These are phyloP conservation scores for Cenchrus purpureus DNA, from an alignment of 176 grass and related monocot species.

Conservation along the genomic window DNA sequence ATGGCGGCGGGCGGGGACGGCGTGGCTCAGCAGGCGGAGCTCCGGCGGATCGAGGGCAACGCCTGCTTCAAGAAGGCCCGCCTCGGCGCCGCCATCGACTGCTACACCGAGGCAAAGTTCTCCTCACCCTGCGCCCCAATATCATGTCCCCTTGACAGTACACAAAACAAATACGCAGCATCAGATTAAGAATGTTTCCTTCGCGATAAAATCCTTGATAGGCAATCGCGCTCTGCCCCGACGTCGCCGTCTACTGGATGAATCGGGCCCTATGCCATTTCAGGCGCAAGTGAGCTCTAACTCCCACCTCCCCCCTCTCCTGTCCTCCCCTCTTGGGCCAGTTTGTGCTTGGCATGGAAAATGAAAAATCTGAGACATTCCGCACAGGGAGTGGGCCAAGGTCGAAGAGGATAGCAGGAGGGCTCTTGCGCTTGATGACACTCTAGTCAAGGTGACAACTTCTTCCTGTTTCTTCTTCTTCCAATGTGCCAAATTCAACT, in stretches of 20 bases:
- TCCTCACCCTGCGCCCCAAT: not conserved
- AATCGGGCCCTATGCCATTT: constrained; percentile 78
- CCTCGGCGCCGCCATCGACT: constrained; percentile 88
- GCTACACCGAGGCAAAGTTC: constrained; percentile 82
- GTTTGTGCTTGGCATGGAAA: not conserved
- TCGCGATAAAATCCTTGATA: constrained; percentile 21
- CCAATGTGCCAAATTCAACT: not conserved
- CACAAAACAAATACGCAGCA: not conserved
- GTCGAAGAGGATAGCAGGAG: constrained; percentile 90
- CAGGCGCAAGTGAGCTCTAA: constrained; percentile 60
- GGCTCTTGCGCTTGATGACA: constrained; percentile 74
- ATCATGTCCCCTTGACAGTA: not conserved
- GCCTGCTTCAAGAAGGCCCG: constrained; percentile 73
- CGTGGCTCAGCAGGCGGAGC: constrained; percentile 73
- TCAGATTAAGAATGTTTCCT: not conserved
- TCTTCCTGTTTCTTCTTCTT: not conserved
- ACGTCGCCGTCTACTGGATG: constrained; percentile 79
- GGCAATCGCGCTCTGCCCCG: constrained; percentile 83
- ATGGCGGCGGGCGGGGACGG: constrained; percentile 48
- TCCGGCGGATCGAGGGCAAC: constrained; percentile 81
- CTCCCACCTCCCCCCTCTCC: not conserved
- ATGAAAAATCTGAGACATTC: not conserved
- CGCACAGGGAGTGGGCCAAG: constrained; percentile 69
- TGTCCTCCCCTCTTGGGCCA: not conserved
- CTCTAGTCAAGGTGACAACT: constrained; percentile 60